Base-by-base conservation (phyloP, 164 flowering plant genomes). In the Sedum album region DNA sequence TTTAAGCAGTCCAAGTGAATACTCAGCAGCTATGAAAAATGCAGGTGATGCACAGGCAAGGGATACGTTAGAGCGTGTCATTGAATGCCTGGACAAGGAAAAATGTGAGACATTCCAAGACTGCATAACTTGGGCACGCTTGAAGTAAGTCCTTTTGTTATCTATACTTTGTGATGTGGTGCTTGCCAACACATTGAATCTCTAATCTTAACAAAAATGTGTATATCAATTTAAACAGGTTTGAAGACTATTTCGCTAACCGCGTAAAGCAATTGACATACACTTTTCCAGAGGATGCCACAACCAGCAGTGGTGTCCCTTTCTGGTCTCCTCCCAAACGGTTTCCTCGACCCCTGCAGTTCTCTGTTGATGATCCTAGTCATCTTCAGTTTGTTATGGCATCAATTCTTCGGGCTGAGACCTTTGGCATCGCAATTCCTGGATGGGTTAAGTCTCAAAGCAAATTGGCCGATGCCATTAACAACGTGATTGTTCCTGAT, bases 301-400 rank as follows among this genome's bases (percentile, higher is more conserved):
- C 79, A 35, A 89, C 91, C 35, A 91, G 90, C 69, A 83, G 76
- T 35, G 96, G 96, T 17, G 83, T 85, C 21, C 88, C 88, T 42
- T 87, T 91, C 80, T 89, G 95, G 92, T 90, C 97, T 1, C 92
- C 97, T 6, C 94, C 92, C 6, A 90, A 88, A 80, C 81, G 92
- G 28, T 91, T 91, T 69, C 97, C 95, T 17, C 88, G 66, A 31
- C 87, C 95, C 10, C 79, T 87, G 55, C 76, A 80, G 76, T 86
- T 91, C 70, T 86, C 91, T 6, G 38, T 75, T 63, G 72, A 74
- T 60, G 95, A 86, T 74, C 76, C 66, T 10, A 71, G 84, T 66
- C 86, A 87, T 69, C 84, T 87, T 39, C 76, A 85, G 4, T 88
- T 84, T 74, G 73, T 88, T 31, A 76, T 82, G 87, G 87, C 97